Evolutionary conservation across 2,329 filamentous ascomycete genomes (phyloP).

Genomic region (Colletotrichum australisinense): DNA sequence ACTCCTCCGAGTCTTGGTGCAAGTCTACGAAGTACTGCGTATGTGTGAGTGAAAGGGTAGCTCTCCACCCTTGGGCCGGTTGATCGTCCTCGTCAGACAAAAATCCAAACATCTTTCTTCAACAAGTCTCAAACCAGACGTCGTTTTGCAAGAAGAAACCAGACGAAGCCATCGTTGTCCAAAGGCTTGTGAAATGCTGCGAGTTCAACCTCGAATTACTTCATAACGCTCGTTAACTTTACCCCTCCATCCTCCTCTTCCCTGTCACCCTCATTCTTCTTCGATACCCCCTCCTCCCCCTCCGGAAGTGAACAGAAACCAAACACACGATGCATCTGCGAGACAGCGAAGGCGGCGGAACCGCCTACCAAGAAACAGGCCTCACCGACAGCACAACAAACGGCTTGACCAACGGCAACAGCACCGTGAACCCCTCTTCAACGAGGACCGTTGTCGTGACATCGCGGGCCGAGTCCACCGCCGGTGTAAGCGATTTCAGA

Average conservation of each 20-base stretch:
- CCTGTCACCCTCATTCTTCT: constrained; percentile 26
- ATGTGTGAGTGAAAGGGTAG: constrained; percentile 11
- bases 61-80: constrained; percentile 27
- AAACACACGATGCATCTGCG: constrained; percentile 36
- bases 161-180: constrained; percentile 1
- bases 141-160: background rate
- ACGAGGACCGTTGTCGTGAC: constrained; percentile 29
- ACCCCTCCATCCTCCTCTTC: background rate
- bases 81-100: constrained; percentile 19
- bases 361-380: constrained; percentile 28
- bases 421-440: constrained; percentile 28
- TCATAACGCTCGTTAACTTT: constrained; percentile 23
- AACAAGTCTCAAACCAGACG: background rate
- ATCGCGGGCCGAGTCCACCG: background rate
- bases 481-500: constrained; percentile 19
- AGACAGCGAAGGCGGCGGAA: constrained; percentile 35
- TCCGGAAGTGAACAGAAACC: background rate
- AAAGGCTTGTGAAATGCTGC: constrained; percentile 26
- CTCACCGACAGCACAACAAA: constrained; percentile 9
- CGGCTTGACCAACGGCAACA: constrained; percentile 22
- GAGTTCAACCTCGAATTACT: constrained; percentile 5
- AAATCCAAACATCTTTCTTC: constrained; percentile 2
- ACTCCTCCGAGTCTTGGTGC: background rate
- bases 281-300: constrained; percentile 36
- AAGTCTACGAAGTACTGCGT: no score